Evolutionary conservation across 1,139 yeast genomes (phyloP), one percentile per base, ranked within the genome.

Genomic region (Torulaspora globosa): DNA sequence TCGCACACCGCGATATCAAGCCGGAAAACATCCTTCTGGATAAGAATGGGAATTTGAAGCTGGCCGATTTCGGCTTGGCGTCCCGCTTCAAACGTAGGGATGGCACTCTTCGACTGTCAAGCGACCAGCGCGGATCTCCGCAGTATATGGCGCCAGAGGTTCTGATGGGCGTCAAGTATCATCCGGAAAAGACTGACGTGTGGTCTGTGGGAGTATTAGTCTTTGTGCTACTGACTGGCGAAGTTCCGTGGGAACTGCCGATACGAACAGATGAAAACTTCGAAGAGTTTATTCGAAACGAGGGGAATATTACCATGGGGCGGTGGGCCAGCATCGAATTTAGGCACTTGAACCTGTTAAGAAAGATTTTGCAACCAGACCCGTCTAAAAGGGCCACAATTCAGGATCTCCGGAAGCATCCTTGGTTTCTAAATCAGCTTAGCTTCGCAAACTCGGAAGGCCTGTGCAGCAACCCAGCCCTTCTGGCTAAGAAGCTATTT

Each of bases 1-100:
- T 88, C 35, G 90, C 94, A 4, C 96, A 88, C 68, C 66, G 96
- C 52, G 96, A 88, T 62, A 84, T 89, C 48, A 88, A 88, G 60
- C 96, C 96, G 0, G 96, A 88, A 59, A 88, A 88, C 60, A 79
- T 88, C n/a, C 70, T 89, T 28, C 69, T 89, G 15, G 96, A 88
- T 60, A 69, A 69, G 24, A 76, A 76, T 45, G 81, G 80, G 4
- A 84, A 84, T 58, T 63, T 82, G 53, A 81, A 82, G 58, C 64
- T 82, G 14, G 80, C 84, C 1, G 88, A 82, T 62, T 82, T 82
- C 64, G 88, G 89, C 0, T 63, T 82, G 10, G 85, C 87, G 0
- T 73, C 82, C 26, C 76, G 78, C 18, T 81, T 75, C 56, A 67
- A 60, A 38, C 69, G 78, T 68, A 55, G 80, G 69, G 57, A 78